These are phyloP conservation scores for Saccharomycopsis sp. DNA, from an alignment of 805 yeast species.

Conservation along the genomic window DNA sequence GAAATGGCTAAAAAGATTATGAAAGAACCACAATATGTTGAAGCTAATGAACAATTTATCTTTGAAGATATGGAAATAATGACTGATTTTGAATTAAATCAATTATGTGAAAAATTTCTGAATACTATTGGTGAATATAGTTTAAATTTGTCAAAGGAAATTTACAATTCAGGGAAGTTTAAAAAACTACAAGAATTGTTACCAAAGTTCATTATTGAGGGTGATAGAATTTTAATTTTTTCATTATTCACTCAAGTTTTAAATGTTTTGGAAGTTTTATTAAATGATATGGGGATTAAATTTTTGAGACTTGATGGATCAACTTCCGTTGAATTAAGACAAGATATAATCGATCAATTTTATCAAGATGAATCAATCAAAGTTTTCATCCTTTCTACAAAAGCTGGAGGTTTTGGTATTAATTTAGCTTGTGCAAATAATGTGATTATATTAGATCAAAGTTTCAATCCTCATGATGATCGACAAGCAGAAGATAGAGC, in stretches of 20 bases:
- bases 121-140: conserved; percentile 43
- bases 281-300: conserved; percentile 52
- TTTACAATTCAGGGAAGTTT: conserved; percentile 68
- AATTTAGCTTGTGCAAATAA: conserved; percentile 91
- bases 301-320: conserved; percentile 88
- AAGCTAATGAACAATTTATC: conserved; percentile 70
- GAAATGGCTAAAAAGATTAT: conserved; percentile 72
- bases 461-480: conserved; percentile 97
- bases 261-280: conserved; percentile 73
- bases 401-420: conserved; percentile 98
- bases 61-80: conserved; percentile 91
- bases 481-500: conserved; percentile 98
- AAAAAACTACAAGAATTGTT: conserved; percentile 44
- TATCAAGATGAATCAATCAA: conserved; percentile 76
- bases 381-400: conserved; percentile 80
- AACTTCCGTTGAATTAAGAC: conserved; percentile 88
- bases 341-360: conserved; percentile 80
- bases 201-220: conserved; percentile 41
- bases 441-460: conserved; percentile 85
- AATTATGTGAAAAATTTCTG: conserved; percentile 64
- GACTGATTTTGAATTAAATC: conserved; percentile 83
- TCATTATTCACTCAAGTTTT: conserved; percentile 89
- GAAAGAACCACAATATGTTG: conserved; percentile 68
- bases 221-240: conserved; percentile 67
- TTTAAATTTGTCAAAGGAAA: conserved; percentile 44